phyloP scores from a whole-genome alignment of 164 flowering plant species.

The Tetrastigma voinierianum region DNA sequence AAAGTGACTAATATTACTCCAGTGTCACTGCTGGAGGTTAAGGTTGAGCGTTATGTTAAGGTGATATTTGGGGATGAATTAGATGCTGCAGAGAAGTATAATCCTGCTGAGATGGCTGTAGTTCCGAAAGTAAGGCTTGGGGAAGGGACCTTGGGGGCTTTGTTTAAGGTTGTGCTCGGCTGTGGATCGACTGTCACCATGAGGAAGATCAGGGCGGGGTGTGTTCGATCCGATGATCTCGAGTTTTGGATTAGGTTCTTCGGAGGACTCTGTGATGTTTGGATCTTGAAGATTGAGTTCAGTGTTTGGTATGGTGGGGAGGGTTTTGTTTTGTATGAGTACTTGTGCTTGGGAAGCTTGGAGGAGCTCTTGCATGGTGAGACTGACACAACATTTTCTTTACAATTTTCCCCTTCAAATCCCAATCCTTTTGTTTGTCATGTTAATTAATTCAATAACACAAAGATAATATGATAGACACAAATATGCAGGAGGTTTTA shows the following conservation, averaged over 20 bases:
- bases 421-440: too few relatives aligned
- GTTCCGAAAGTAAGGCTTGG: conserved; percentile 21
- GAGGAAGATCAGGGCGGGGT: conserved; percentile 13
- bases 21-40: conserved; percentile 28
- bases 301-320: conserved; percentile 39
- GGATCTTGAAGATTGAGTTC: conserved; percentile 21
- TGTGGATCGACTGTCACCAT: conserved; percentile 21
- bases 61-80: conserved; percentile 22
- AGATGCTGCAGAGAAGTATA: neutral
- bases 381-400: conserved; percentile 4
- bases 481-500: too few relatives aligned
- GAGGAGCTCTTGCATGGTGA: conserved; percentile 42
- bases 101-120: conserved; percentile 25
- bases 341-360: conserved; percentile 32
- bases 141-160: conserved; percentile 28
- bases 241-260: conserved; percentile 29
- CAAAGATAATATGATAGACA: too few relatives aligned
- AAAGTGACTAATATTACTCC: conserved; percentile 16
- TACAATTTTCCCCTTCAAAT: neutral
- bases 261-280: conserved; percentile 14
- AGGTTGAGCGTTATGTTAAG: conserved; percentile 19
- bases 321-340: conserved; percentile 28
- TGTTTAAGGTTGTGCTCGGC: conserved; percentile 31
- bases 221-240: conserved; percentile 8
- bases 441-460: too few relatives aligned